phyloP scores from a whole-genome alignment of 441 rosid species.

The Metrosideros polymorpha region DNA sequence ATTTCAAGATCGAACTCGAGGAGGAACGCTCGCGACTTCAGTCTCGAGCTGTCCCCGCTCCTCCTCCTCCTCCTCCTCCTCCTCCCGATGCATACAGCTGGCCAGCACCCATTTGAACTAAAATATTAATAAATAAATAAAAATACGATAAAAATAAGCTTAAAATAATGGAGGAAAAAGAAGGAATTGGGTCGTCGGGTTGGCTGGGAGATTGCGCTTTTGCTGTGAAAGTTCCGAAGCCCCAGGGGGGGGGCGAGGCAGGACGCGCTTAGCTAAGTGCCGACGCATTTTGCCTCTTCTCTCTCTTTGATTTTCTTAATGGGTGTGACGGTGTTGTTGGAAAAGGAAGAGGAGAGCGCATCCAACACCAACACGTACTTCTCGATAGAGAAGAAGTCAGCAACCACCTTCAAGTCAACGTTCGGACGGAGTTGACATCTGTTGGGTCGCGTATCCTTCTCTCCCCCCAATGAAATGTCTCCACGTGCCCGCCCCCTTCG shows the following conservation, averaged over 20 bases:
- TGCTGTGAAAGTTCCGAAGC: not conserved
- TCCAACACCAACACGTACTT: not conserved
- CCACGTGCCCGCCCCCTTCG: not conserved
- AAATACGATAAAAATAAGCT: too few species aligned
- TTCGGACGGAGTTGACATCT: not conserved
- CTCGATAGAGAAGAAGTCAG: not conserved
- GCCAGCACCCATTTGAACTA: not conserved
- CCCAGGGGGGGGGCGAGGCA: too few species aligned
- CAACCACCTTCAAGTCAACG: not conserved
- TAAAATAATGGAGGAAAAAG: not conserved
- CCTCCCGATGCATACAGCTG: not conserved
- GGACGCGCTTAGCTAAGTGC: too few species aligned
- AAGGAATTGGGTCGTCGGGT: not conserved
- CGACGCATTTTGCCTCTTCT: too few species aligned
- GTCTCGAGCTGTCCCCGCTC: too few species aligned
- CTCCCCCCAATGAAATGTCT: not conserved
- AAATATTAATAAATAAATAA: not conserved
- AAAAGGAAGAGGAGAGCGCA: not conserved
- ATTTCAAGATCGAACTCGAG: too few species aligned
- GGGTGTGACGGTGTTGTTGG: not conserved
- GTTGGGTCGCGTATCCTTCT: not conserved
- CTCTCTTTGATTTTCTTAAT: not conserved
- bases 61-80: too few species aligned
- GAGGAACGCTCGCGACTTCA: too few species aligned
- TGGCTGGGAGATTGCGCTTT: not conserved